A percentile compares a stretch with the other conserved stretches of the same genome.
phyloP scores from a whole-genome alignment of 192 early-diverging fungal species.

The Linnemannia hyalina region DNA sequence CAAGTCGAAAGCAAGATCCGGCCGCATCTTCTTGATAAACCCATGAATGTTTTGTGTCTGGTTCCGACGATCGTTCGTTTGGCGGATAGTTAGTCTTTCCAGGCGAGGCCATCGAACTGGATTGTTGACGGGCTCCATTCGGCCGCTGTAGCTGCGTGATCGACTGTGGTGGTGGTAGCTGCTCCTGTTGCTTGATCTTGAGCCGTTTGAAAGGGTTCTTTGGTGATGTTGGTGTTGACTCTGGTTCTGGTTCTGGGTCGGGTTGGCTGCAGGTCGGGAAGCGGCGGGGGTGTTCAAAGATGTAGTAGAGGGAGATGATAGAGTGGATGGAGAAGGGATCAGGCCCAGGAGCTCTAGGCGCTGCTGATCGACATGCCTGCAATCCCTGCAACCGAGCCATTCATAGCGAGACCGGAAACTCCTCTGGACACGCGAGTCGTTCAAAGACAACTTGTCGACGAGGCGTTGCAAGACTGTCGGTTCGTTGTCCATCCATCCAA shows the following conservation, averaged over 20 bases:
- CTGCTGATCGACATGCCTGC: slow-evolving; percentile 1
- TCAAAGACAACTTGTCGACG: neutral
- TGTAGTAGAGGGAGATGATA: neutral
- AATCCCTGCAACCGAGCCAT: slow-evolving; percentile 6
- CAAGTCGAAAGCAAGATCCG: neutral
- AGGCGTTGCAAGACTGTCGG: neutral
- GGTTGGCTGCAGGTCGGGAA: neutral
- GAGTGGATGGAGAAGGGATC: neutral
- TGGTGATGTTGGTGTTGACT: neutral
- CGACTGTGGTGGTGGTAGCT: neutral
- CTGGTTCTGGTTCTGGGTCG: neutral
- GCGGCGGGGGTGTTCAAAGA: neutral
- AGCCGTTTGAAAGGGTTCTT: neutral
- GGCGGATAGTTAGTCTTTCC: neutral
- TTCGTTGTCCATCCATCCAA: slow-evolving; percentile 8
- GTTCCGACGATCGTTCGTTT: slow-evolving; percentile 3
- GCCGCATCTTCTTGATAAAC: neutral
- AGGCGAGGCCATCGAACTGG: neutral
- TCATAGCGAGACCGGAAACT: slow-evolving; percentile 4
- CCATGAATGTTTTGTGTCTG: slow-evolving; percentile 3
- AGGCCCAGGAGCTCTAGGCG: neutral
- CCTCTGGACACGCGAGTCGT: slow-evolving; percentile 1
- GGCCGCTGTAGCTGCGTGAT: neutral
- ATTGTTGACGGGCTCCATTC: neutral
- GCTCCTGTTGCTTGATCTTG: neutral